Evolutionary conservation across 2,329 filamentous ascomycete species (phyloP), one percentile per base, ranked within the genome.

Genomic region (Sphaerulina vaccinii): DNA sequence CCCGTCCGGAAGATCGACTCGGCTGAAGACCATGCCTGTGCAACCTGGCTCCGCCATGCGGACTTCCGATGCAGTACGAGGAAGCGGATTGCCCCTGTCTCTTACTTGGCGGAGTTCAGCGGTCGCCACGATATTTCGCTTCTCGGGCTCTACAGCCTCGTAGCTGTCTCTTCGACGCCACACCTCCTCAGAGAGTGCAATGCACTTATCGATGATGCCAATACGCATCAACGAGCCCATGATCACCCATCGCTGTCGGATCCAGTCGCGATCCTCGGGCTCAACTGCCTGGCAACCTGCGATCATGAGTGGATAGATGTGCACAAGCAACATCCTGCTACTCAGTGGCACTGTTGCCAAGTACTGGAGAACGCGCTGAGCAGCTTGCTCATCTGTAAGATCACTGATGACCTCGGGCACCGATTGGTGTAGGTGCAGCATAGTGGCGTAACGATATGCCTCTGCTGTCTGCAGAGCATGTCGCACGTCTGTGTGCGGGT

Each of bases 221-320:
- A 87, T 82, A 68, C 81, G 82, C 71, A 87, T 79, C 22, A 84
- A 75, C 16, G 72, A 70, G 45, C 76, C 75, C 74, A 88, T 84
- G 2, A 76, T 71, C 3, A 71, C 68, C 85, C 84, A 88, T 27
- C 85, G 76, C 19, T 80, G 74, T 37, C 77, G 71, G 2, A 87
- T 81, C 83, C 84, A 88, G 23, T 79, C 71, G 10, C 85, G 73
- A 59, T 86, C 81, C 57, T 86, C 82, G 11, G 73, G 70, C 2
- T 75, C 75, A 19, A 76, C 72, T 7, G 80, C 79, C 67, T 87
- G 85, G 57, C 83, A 85, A 1, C 84, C 84, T 2, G 85, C 85
- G 1, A 80, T 82, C 56, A 87, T 75, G 1, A 88, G 75, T 1
- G 85, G 85, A 58, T 83, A 88, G 52, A 87, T 85, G 33, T 88